Percentiles rank a stretch among this genome's conserved stretches.
Evolutionary conservation across 805 yeast species (phyloP).

Genomic region (Candida tammaniensis): DNA sequence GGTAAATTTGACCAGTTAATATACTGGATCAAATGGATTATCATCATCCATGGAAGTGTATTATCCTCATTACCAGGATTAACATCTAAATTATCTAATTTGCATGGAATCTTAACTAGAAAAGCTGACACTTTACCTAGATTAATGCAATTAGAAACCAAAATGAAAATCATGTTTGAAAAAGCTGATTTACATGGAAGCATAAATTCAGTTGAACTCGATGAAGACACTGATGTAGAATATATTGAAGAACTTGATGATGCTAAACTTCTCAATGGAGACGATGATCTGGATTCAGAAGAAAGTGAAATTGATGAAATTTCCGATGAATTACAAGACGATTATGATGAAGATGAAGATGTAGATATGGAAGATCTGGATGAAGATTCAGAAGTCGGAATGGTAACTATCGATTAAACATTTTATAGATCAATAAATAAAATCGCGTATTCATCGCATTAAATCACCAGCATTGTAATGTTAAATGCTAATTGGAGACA

Average conservation of each 20-base stretch:
- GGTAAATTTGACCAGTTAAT: conserved; percentile 48
- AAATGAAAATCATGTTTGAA: conserved; percentile 46
- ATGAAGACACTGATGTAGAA: conserved; percentile 55
- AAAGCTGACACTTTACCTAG: conserved; percentile 49
- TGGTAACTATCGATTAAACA: conserved; percentile 7
- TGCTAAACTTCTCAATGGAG: no score
- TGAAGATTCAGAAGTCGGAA: conserved; percentile 9
- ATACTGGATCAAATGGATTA: conserved; percentile 56
- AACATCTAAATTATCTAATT: conserved; percentile 38
- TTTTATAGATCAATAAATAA: no score
- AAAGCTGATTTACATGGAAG: conserved; percentile 36
- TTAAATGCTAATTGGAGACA: conserved; percentile 42
- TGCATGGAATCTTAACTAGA: conserved; percentile 47
- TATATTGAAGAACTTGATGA: conserved; percentile 68
- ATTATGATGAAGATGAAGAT: conserved; percentile 17
- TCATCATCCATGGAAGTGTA: conserved; percentile 54
- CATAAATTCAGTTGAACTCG: conserved; percentile 21
- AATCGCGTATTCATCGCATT: no score
- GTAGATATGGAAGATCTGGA: no score
- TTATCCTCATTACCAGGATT: conserved; percentile 46
- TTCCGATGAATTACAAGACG: conserved; percentile 15
- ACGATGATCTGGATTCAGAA: conserved; percentile 10
- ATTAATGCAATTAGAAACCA: conserved; percentile 50
- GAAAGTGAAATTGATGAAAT: conserved; percentile 10
- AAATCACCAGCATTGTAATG: neutral